Base-by-base conservation (phyloP, 1,284 basidiomycete genomes). In the Trametes versicolor region DNA sequence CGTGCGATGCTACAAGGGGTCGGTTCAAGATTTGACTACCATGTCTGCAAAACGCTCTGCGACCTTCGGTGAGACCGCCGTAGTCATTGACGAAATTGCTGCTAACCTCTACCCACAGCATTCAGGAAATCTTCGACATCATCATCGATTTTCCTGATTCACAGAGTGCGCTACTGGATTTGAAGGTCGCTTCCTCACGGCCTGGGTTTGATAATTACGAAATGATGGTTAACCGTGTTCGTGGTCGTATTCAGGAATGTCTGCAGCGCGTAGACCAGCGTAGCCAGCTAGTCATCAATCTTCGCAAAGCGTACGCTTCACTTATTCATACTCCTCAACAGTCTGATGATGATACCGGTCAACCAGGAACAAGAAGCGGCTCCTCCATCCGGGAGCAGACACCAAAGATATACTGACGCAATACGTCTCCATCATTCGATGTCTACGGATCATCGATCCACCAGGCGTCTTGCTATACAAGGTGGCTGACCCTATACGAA, bases 371-470 rank as follows among this genome's bases (percentile, higher is more conserved):
- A 85, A 87, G 58, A 93, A 90, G 73, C 92, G 97, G 4, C 85
- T 99, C 0, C 87, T 99, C 15, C 97, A 99, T 75, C 98, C 98
- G 0, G 98, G 97, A 10, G 96, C 96, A 2, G 96, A 97, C 69
- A 99, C 98, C 0, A 93, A 93, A 71, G 89, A 95, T 70, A 97
- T 99, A 66, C 83, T 99, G 23, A 83, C 89, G 1, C 92, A 95
- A 83, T 99, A 99, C 77, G 94, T 99, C n/a, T 90, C 92, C 2
- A 96, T 95, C 1, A 98, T 99, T 73, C 91, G 93, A 68, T 96
- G 94, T 72, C 80, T 99, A 17, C 90, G 97, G 1, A 88, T 97
- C 51, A 82, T 99, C 32, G 97, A 99, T 76, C 94, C 96, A 0
- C 91, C 91, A 0, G 97, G 97, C 0, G 96, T 99, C 0, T 82